Evolutionary conservation across 805 yeast species (phyloP).

Genomic region (Kodamaea restingae): DNA sequence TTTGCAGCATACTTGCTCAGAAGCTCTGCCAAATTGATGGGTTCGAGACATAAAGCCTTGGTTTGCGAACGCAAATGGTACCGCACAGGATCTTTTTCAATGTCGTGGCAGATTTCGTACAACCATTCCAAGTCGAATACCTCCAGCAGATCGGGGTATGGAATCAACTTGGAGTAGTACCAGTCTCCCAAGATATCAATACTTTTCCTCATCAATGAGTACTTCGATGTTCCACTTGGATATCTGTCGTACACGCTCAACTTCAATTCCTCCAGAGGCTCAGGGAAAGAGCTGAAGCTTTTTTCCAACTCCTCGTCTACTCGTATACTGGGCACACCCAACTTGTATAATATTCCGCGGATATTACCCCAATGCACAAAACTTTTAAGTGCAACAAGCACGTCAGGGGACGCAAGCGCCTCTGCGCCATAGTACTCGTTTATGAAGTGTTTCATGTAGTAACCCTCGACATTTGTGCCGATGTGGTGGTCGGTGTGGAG

Average conservation of each 20-base stretch:
- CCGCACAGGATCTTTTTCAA: slow-evolving; percentile 44
- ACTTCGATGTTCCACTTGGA: slow-evolving; percentile 53
- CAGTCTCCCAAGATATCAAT: slow-evolving; percentile 34
- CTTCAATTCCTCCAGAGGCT: slow-evolving; percentile 37
- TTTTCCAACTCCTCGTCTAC: slow-evolving; percentile 25
- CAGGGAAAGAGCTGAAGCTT: slow-evolving; percentile 40
- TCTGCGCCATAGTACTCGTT: slow-evolving; percentile 37
- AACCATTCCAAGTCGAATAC: slow-evolving; percentile 30
- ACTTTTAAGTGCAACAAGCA: slow-evolving; percentile 45
- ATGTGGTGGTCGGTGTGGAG: slow-evolving; percentile 55
- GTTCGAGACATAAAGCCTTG: slow-evolving; percentile 29
- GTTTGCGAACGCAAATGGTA: slow-evolving; percentile 44
- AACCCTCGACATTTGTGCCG: slow-evolving; percentile 47
- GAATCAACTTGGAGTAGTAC: slow-evolving; percentile 36
- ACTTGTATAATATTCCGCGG: slow-evolving; percentile 41
- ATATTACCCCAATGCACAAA: slow-evolving; percentile 55
- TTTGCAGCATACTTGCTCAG: slow-evolving; percentile 16
- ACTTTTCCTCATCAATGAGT: slow-evolving; percentile 38
- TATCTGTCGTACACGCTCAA: slow-evolving; percentile 40
- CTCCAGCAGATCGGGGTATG: slow-evolving; percentile 26
- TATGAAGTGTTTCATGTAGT: slow-evolving; percentile 37
- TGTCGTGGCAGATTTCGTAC: slow-evolving; percentile 39
- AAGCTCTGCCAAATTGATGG: slow-evolving; percentile 34
- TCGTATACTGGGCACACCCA: slow-evolving; percentile 37
- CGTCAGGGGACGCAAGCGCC: slow-evolving; percentile 36